Evolutionary conservation across 306 rosid species (phyloP).

Genomic region (Pachyrhizus erosus): DNA sequence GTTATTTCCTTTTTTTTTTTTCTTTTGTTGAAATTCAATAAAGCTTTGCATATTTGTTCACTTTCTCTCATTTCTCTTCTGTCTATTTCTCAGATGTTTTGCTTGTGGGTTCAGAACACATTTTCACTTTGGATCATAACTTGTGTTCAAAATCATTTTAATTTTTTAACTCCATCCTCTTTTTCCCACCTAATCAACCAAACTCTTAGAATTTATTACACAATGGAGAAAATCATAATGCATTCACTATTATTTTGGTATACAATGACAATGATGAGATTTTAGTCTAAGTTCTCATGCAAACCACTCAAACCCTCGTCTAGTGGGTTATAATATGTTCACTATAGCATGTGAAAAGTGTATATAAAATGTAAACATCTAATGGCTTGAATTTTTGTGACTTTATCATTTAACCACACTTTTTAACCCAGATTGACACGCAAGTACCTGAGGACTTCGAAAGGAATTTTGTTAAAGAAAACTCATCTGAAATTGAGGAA

Average conservation of each 20-base stretch:
- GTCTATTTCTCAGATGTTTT: constrained; percentile 7
- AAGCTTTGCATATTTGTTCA: no score
- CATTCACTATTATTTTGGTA: no score
- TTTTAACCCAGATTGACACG: constrained; percentile 55
- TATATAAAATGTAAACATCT: neutral
- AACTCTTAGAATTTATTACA: neutral
- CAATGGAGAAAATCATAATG: constrained; percentile 25
- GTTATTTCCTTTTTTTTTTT: no score
- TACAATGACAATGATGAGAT: neutral
- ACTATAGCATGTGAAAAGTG: constrained; percentile 25
- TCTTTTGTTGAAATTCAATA: no score
- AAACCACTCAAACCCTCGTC: neutral
- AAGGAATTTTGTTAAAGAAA: constrained; percentile 49
- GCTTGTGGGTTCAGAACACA: neutral
- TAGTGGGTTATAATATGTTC: neutral
- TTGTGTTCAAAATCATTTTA: constrained; percentile 4
- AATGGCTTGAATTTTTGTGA: constrained; percentile 12
- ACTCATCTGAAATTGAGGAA: constrained; percentile 55
- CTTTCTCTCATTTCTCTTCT: no score
- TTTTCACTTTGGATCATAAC: neutral
- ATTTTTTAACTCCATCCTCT: neutral
- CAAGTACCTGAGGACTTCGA: constrained; percentile 52
- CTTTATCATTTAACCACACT: constrained; percentile 36
- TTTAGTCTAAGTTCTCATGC: neutral
- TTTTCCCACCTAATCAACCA: constrained; percentile 18